Percentiles rank a stretch among this genome's conserved stretches.
phyloP scores from a whole-genome alignment of 805 yeast genomes.

The Starmerella cellae region DNA sequence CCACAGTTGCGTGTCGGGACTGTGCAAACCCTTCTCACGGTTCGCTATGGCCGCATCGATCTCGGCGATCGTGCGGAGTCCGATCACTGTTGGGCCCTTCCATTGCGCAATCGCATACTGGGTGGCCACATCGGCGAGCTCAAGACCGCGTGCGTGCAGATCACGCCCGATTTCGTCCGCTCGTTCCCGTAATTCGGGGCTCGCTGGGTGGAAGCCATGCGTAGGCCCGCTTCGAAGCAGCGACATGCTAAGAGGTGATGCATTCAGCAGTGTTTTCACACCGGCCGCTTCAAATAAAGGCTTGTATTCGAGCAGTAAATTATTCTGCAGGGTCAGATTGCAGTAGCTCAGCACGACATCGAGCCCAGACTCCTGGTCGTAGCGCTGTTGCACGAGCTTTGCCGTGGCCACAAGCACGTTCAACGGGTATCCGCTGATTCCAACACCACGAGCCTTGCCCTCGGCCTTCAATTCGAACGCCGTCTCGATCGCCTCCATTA shows the following conservation, averaged over 20 bases:
- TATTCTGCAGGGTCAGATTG: constrained; percentile 72
- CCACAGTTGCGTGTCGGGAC: constrained; percentile 12
- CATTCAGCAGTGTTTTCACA: constrained; percentile 53
- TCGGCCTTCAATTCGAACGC: constrained; percentile 45
- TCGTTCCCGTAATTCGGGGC: constrained; percentile 37
- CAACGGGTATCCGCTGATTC: constrained; percentile 81
- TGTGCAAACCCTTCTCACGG: constrained; percentile 36
- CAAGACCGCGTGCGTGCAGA: constrained; percentile 36
- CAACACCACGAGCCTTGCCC: constrained; percentile 53
- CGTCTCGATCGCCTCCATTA: constrained; percentile 50
- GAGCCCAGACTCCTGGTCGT: constrained; percentile 31
- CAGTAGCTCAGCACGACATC: constrained; percentile 71
- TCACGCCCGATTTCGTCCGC: constrained; percentile 37
- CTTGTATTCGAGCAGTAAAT: constrained; percentile 35
- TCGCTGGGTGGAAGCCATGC: constrained; percentile 70
- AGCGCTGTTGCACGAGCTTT: constrained; percentile 21
- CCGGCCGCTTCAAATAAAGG: constrained; percentile 38
- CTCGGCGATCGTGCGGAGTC: constrained; percentile 55
- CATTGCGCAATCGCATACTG: constrained; percentile 58
- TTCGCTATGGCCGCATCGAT: constrained; percentile 47
- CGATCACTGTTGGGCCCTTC: constrained; percentile 63
- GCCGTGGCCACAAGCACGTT: constrained; percentile 48
- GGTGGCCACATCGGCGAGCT: constrained; percentile 71
- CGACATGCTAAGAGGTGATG: constrained; percentile 82
- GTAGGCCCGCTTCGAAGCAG: constrained; percentile 55